Evolutionary conservation across 2,329 filamentous ascomycete genomes (phyloP).

Genomic region (Fusarium xyrophilum): DNA sequence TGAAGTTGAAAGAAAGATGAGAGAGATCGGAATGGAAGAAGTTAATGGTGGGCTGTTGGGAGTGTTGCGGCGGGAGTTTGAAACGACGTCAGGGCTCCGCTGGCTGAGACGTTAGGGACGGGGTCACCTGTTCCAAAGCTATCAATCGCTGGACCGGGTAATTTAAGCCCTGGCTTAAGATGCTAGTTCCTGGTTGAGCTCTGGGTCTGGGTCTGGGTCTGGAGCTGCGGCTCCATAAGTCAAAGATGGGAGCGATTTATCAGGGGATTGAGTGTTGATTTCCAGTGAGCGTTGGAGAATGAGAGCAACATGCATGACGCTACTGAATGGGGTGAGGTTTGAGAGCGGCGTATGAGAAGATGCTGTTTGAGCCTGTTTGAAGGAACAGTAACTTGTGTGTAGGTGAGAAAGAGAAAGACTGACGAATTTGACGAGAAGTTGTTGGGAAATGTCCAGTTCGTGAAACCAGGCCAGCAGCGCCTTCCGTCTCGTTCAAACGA

Average conservation of each 20-base stretch:
- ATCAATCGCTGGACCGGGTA: slow-evolving; percentile 3
- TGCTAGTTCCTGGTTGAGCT: slow-evolving; percentile 3
- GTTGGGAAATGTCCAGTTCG: neutral
- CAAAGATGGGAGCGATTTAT: slow-evolving; percentile 14
- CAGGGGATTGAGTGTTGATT: slow-evolving; percentile 17
- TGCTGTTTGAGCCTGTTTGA: neutral
- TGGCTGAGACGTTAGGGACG: slow-evolving; percentile 9
- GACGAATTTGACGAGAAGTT: neutral
- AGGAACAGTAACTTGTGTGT: neutral
- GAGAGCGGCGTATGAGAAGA: neutral
- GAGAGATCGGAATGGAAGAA: slow-evolving; percentile 20
- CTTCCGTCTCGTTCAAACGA: slow-evolving; percentile 10
- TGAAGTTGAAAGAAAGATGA: slow-evolving; percentile 14
- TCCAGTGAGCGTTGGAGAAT: slow-evolving; percentile 1
- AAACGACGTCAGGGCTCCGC: slow-evolving; percentile 44
- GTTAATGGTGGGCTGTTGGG: slow-evolving; percentile 28
- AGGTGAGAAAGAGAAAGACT: neutral
- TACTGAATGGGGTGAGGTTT: slow-evolving; percentile 15
- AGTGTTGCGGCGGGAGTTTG: slow-evolving; percentile 7
- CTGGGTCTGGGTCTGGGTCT: neutral
- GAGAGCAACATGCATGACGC: slow-evolving; percentile 20
- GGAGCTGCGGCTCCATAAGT: slow-evolving; percentile 21
- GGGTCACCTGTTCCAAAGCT: slow-evolving; percentile 26
- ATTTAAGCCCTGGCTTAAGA: slow-evolving; percentile 9
- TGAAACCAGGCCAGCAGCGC: slow-evolving; percentile 1